A percentile compares a stretch with the other conserved stretches of the same genome.
These are phyloP conservation scores for Boletus vermiculosoides DNA, from an alignment of 768 basidiomycete species.

Conservation along the genomic window DNA sequence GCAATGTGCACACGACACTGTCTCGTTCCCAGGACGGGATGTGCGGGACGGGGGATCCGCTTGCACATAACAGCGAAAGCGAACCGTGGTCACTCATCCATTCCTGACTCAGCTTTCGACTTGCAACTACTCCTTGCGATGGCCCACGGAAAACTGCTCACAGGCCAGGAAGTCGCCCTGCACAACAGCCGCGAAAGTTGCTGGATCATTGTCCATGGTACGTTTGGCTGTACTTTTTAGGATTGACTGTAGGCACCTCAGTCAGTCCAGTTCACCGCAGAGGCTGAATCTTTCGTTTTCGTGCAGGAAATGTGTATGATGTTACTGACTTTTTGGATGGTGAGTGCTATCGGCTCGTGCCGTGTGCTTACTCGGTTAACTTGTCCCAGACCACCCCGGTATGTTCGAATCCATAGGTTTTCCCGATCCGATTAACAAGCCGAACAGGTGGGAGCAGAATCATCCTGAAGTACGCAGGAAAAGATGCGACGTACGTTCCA, in stretches of 20 bases:
- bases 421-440: neutral
- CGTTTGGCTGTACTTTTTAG: slow-evolving; percentile 7
- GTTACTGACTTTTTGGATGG: slow-evolving; percentile 77
- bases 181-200: slow-evolving; percentile 62
- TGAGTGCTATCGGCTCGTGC: slow-evolving; percentile 25
- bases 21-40: slow-evolving; percentile 3
- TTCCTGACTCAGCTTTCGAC: neutral
- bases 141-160: slow-evolving; percentile 28
- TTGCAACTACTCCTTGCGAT: slow-evolving; percentile 4
- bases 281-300: slow-evolving; percentile 1
- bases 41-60: slow-evolving; percentile 8
- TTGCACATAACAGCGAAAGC: neutral
- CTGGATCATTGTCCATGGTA: slow-evolving; percentile 86
- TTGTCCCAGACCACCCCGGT: slow-evolving; percentile 61
- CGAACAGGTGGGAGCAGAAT: slow-evolving; percentile 73
- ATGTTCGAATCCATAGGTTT: slow-evolving; percentile 8
- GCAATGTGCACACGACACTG: neutral
- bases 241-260: neutral
- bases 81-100: neutral
- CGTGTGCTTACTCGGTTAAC: neutral
- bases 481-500: slow-evolving; percentile 76
- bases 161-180: slow-evolving; percentile 50
- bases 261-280: neutral
- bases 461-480: slow-evolving; percentile 85
- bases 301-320: slow-evolving; percentile 68